Evolutionary conservation across 306 rosid genomes (phyloP), one percentile per base, ranked within the genome.

Genomic region (Cicer judaicum): DNA sequence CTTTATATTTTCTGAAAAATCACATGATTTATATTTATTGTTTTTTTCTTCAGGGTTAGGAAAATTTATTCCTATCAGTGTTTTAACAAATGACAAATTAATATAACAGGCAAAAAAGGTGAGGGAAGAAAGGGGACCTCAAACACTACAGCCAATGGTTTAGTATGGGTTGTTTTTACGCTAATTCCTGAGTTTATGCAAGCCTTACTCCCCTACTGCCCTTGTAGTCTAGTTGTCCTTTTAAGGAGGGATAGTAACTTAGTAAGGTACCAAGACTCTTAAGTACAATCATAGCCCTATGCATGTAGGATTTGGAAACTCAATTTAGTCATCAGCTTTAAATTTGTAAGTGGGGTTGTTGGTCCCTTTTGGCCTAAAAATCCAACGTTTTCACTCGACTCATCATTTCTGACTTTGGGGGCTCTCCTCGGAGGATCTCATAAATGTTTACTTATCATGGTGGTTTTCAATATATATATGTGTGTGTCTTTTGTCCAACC

Each of bases 81-180:
- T 29, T 29, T 29, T 29, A 29, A 47, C 8, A 40, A 29, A 21
- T 19, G 21, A 19, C 40, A 70, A 74, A 66, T 12, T 12, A 29
- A 53, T 73, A 80, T 21, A 67, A 74, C 18, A 5, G 64, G 53
- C 59, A 70, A 42, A 15, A 56, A 85, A 59, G 66, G 70, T 47
- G 62, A 54, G 10, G 77, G 19, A 5, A 64, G 60, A 69, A 55
- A 47, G 67, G 84, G 81, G 88, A 64, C 84, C 87, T 64, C 78
- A 76, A 82, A 65, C 19, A 73, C 68, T 74, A 68, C 50, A 55
- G 42, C 18, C 55, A 70, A 74, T 76, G 68, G 63, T 78, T 81
- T 77, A 75, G 83, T 86, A 87, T 86, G 86, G 89, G 89, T 52
- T 84, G 86, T 80, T 76, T 61, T 82, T 87, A 73, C 84, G 36